phyloP scores from a whole-genome alignment of 331 rosid species.

The Telfairia occidentalis region DNA sequence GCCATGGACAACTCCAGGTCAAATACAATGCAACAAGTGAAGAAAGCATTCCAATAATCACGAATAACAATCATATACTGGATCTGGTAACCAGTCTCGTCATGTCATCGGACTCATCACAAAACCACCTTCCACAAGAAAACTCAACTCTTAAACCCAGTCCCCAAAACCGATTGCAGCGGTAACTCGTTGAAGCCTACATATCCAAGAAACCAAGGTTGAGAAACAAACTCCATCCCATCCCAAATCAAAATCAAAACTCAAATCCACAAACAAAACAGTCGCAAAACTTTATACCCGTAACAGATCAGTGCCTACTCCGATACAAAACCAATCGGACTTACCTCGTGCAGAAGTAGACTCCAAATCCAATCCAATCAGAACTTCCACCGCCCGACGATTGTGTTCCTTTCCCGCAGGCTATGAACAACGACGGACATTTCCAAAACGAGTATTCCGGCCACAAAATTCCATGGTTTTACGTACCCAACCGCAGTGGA shows the following conservation, averaged over 20 bases:
- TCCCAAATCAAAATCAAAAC: neutral
- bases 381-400: neutral
- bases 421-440: conserved; percentile 4
- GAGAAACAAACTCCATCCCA: neutral
- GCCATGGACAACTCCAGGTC: conserved; percentile 6
- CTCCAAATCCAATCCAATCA: neutral
- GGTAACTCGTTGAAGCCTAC: neutral
- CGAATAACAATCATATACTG: neutral
- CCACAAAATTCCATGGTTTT: conserved; percentile 10
- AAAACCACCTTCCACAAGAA: neutral
- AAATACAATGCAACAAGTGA: neutral
- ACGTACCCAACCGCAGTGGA: neutral
- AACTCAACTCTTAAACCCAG: conserved; percentile 10
- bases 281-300: neutral
- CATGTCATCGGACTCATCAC: neutral
- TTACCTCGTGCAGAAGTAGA: conserved; percentile 7
- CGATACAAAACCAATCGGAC: neutral
- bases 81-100: neutral
- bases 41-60: neutral
- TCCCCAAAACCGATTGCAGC: neutral
- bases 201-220: neutral
- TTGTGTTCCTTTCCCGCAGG: neutral
- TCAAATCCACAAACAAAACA: neutral
- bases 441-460: neutral
- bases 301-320: neutral